A percentile compares a stretch with the other conserved stretches of the same genome.
These are phyloP conservation scores for Dillenia suffruticosa DNA, from an alignment of 164 flowering plant species.

Conservation along the genomic window DNA sequence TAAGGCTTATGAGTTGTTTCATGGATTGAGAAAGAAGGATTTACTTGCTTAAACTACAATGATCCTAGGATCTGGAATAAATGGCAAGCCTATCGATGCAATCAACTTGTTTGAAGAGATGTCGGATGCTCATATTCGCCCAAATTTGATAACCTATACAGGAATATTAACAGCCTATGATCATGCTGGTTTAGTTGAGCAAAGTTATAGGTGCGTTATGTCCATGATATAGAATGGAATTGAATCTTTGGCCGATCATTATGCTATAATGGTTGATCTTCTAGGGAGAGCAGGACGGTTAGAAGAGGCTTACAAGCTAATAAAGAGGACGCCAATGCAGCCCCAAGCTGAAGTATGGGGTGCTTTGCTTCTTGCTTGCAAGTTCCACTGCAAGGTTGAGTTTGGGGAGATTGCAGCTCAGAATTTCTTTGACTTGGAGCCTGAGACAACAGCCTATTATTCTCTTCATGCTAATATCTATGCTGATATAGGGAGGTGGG, in stretches of 20 bases:
- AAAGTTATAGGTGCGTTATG: conserved; percentile 32
- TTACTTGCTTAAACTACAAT: conserved; percentile 41
- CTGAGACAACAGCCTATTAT: conserved; percentile 30
- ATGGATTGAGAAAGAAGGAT: conserved; percentile 27
- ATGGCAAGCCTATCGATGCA: conserved; percentile 34
- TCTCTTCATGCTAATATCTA: conserved; percentile 39
- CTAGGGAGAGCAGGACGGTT: conserved; percentile 40
- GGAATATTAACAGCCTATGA: conserved; percentile 42
- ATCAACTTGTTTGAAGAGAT: conserved; percentile 37
- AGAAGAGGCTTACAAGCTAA: conserved; percentile 30
- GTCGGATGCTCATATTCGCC: conserved; percentile 24
- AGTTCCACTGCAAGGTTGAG: conserved; percentile 34
- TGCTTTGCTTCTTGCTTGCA: conserved; percentile 45
- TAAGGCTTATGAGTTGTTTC: conserved; percentile 32
- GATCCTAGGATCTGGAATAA: conserved; percentile 45
- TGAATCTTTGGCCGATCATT: conserved; percentile 36
- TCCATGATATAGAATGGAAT: conserved; percentile 30
- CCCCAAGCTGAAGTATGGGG: conserved; percentile 53
- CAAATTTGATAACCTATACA: conserved; percentile 34
- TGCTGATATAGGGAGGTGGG: conserved; percentile 42
- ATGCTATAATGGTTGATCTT: conserved; percentile 47
- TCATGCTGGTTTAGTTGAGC: conserved; percentile 47
- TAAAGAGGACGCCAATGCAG: conserved; percentile 38
- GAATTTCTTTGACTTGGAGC: conserved; percentile 34
- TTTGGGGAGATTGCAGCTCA: conserved; percentile 41